phyloP scores from a whole-genome alignment of 768 basidiomycete species.

The Leccinum disarticulatum region DNA sequence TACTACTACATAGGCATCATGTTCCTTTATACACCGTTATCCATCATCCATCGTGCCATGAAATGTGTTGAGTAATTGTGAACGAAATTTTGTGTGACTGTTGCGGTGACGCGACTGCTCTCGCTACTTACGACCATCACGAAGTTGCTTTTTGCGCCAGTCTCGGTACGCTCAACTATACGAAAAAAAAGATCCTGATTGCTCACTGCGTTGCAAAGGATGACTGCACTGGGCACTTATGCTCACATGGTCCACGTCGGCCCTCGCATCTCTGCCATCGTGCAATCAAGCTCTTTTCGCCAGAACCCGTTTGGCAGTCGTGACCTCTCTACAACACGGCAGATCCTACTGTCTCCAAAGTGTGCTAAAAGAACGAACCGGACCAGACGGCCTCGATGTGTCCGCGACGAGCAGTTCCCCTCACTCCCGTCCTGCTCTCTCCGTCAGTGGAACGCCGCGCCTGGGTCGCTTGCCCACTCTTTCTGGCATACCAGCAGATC shows the following conservation, averaged over 20 bases:
- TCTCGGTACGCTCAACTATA: constrained; percentile 41
- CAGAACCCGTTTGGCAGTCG: constrained; percentile 10
- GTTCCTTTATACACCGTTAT: constrained; percentile 28
- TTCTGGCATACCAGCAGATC: neutral
- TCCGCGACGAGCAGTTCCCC: neutral
- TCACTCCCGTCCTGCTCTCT: neutral
- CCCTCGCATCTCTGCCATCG: constrained; percentile 51
- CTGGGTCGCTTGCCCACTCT: neutral
- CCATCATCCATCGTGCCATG: constrained; percentile 41
- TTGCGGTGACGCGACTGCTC: neutral
- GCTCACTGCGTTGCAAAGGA: constrained; percentile 43
- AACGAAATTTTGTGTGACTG: neutral
- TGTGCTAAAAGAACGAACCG: constrained; percentile 1
- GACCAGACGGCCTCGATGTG: neutral
- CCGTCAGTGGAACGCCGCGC: constrained; percentile 1
- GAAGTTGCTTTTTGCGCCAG: constrained; percentile 31
- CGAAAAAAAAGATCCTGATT: neutral
- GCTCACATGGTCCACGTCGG: constrained; percentile 81
- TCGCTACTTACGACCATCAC: constrained; percentile 9
- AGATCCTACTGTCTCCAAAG: constrained; percentile 6
- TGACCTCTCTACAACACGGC: neutral
- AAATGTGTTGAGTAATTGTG: constrained; percentile 13
- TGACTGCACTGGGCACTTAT: constrained; percentile 74
- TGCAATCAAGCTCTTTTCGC: constrained; percentile 13
- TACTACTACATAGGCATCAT: constrained; percentile 42